phyloP scores from a whole-genome alignment of 768 basidiomycete genomes.

The Termitomyces sp. region DNA sequence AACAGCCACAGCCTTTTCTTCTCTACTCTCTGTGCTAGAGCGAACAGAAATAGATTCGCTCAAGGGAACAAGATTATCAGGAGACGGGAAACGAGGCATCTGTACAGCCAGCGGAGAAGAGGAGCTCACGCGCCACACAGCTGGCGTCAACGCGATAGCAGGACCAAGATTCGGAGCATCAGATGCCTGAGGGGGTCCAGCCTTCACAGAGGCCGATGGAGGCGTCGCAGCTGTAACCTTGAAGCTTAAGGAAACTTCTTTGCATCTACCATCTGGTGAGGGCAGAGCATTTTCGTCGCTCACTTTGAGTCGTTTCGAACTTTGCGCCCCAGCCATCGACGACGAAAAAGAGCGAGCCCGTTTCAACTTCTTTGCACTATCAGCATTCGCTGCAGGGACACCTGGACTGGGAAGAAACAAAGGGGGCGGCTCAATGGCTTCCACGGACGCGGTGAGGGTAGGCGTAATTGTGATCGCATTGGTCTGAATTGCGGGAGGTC shows the following conservation, averaged over 20 bases:
- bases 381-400: too few species aligned
- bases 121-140: conserved; percentile 2
- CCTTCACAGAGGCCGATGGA: background rate
- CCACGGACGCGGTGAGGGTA: background rate
- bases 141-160: background rate
- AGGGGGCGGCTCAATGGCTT: background rate
- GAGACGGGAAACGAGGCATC: background rate
- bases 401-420: background rate
- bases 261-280: background rate
- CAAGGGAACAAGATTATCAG: background rate
- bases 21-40: background rate
- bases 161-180: background rate
- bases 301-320: background rate
- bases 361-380: background rate
- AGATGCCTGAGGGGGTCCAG: background rate
- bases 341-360: background rate
- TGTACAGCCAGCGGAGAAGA: background rate
- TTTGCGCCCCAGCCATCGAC: background rate
- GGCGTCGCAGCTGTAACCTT: background rate
- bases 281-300: background rate
- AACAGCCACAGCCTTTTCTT: background rate
- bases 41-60: background rate
- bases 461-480: background rate
- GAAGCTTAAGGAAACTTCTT: background rate
- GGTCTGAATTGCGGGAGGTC: background rate